A percentile compares a stretch with the other conserved stretches of the same genome.
phyloP scores from a whole-genome alignment of 2,329 filamentous ascomycete species.

The Apiospora pterosperma region DNA sequence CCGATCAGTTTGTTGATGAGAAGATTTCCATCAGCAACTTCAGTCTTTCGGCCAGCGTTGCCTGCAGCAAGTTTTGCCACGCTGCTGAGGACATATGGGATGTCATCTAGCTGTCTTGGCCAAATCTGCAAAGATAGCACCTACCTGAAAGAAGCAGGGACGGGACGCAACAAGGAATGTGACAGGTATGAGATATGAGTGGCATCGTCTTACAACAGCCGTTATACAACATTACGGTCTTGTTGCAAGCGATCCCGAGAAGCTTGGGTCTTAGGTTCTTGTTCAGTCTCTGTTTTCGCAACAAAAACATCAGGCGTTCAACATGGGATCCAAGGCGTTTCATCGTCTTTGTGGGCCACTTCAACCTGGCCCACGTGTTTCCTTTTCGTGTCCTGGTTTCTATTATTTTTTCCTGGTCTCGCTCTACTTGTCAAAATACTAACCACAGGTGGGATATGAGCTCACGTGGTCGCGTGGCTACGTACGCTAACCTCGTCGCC shows the following conservation, averaged over 20 bases:
- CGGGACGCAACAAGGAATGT: slow-evolving; percentile 22
- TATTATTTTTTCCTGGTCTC: slow-evolving; percentile 17
- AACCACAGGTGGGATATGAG: not conserved
- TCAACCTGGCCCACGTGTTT: slow-evolving; percentile 60
- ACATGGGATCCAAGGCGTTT: slow-evolving; percentile 68
- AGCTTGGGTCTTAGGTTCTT: slow-evolving; percentile 64
- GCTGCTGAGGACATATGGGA: slow-evolving; percentile 96
- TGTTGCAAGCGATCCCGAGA: slow-evolving; percentile 41
- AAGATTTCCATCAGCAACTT: slow-evolving; percentile 98
- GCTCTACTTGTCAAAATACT: slow-evolving; percentile 10
- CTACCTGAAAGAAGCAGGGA: slow-evolving; percentile 13
- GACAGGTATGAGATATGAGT: slow-evolving; percentile 24
- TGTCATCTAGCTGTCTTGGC: slow-evolving; percentile 62
- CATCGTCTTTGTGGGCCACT: slow-evolving; percentile 56
- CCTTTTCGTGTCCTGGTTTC: slow-evolving; percentile 25
- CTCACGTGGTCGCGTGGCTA: not conserved
- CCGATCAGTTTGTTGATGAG: slow-evolving; percentile 91
- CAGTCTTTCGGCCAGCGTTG: slow-evolving; percentile 94
- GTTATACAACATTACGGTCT: slow-evolving; percentile 72
- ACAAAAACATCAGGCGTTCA: slow-evolving; percentile 81
- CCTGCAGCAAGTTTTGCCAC: slow-evolving; percentile 99
- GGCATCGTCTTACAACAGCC: slow-evolving; percentile 37
- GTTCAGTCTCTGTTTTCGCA: slow-evolving; percentile 79
- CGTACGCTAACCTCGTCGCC: not conserved
- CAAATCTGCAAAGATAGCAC: not conserved